phyloP scores from a whole-genome alignment of 257 asterid genomes.

The Solanum gandarillasii region DNA sequence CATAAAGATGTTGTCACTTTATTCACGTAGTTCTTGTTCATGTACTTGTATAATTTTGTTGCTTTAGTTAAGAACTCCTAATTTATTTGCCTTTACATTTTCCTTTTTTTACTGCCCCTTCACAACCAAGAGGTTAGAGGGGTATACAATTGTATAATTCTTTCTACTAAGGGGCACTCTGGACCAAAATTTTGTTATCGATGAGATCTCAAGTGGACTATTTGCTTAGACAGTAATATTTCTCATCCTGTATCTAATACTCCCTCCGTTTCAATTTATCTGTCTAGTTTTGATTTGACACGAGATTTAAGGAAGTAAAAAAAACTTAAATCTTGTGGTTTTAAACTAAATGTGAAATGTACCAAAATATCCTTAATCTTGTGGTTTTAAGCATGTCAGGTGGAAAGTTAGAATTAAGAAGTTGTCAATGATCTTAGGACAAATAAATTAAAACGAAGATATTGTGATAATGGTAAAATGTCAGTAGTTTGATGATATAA shows the following conservation, averaged over 20 bases:
- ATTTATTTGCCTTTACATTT: neutral
- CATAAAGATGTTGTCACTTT: conserved; percentile 91
- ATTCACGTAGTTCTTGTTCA: conserved; percentile 49
- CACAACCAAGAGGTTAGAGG: neutral
- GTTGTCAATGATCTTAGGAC: neutral
- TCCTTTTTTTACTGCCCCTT: neutral
- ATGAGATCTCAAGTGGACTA: neutral
- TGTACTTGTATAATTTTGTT: neutral
- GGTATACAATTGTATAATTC: neutral
- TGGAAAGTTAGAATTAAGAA: neutral
- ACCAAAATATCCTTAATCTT: no score
- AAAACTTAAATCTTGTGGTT: no score
- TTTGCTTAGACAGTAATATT: neutral
- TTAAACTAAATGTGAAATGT: neutral
- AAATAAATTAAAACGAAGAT: neutral
- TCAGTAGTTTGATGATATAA: neutral
- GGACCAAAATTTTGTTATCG: neutral
- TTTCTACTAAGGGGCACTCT: neutral
- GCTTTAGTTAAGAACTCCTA: neutral
- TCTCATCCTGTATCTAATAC: neutral
- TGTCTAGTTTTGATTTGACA: neutral
- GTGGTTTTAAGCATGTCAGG: neutral
- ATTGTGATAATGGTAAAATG: neutral
- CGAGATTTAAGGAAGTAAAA: no score
- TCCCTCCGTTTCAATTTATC: no score